Percentiles rank a stretch among this genome's conserved stretches.
phyloP scores from a whole-genome alignment of 1,284 basidiomycete species.

The Naganishia albida region DNA sequence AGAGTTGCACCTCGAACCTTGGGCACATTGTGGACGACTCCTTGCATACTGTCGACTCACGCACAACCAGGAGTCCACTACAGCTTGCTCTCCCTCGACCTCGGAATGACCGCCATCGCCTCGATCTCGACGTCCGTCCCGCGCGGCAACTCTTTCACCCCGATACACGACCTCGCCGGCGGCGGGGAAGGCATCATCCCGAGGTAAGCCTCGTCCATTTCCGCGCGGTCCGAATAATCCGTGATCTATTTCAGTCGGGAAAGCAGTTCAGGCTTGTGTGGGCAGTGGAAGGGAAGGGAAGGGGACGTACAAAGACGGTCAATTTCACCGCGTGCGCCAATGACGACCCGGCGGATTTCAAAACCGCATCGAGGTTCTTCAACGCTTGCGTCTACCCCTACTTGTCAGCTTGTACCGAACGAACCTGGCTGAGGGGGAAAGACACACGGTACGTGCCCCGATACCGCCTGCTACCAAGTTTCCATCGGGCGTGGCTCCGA shows the following conservation, averaged over 20 bases:
- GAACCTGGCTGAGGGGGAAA: not conserved
- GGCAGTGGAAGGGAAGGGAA: not conserved
- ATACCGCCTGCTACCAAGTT: constrained; percentile 62
- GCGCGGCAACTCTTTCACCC: constrained; percentile 63
- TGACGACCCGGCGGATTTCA: constrained; percentile 64
- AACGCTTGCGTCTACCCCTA: constrained; percentile 59
- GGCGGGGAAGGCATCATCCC: constrained; percentile 54
- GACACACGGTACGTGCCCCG: constrained; percentile 59
- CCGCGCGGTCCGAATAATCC: constrained; percentile 41
- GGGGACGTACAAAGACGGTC: constrained; percentile 61
- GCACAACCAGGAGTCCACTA: not conserved
- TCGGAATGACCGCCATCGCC: constrained; percentile 57
- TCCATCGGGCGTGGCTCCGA: constrained; percentile 60
- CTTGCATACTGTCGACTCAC: too few species aligned
- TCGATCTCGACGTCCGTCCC: constrained; percentile 68
- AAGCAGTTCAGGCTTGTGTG: not conserved
- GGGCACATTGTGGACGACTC: too few species aligned
- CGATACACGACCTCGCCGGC: constrained; percentile 68
- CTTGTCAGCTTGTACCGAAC: constrained; percentile 1
- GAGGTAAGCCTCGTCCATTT: constrained; percentile 40
- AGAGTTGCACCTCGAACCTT: too few species aligned
- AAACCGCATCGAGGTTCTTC: constrained; percentile 62
- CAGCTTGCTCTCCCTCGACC: constrained; percentile 20
- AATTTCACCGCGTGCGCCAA: constrained; percentile 65
- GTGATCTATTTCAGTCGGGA: constrained; percentile 38